Evolutionary conservation across 371 early-diverging fungal genomes (phyloP), one percentile per base, ranked within the genome.

Genomic region (Fennellomyces sp.): DNA sequence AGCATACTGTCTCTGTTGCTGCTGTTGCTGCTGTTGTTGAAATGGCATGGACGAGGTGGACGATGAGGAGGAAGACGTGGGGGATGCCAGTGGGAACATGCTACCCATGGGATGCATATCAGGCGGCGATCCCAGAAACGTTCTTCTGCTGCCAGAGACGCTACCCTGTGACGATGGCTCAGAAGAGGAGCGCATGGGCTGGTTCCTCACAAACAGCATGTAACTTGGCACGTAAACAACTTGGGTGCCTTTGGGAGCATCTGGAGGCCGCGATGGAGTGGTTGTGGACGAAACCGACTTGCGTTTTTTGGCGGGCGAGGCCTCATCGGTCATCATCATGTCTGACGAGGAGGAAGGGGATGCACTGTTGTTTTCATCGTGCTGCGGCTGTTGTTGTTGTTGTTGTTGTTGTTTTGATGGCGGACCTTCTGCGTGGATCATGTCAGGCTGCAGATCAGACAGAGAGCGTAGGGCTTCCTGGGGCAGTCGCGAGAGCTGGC

Each of bases 31-130:
- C 26, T 59, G 70, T 35, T 25, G 58, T 28, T 52, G 63, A 38
- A 74, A 72, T 21, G 70, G 68, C 52, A 75, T 55, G 11, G 75
- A 70, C 0, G 70, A 70, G 2, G 77, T 63, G 2, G 77, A 66
- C 2, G 73, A 71, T 1, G 75, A 70, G 0, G 79, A 70, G 3
- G 79, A 75, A 0, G 75, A 72, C 8, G 78, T 72, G 11, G 78
- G 76, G 0, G 77, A 76, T 27, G 72, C 61, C 19, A 72, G 52
- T 2, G 70, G 56, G 48, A 68, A 69, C 38, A 59, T 38, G 26
- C 26, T 47, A 23, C 35, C 35, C 21, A 29, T 31, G 57, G 63
- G 23, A 52, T 45, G 52, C 19, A 33, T 31, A 21, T 60, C 60
- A 21, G 56, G 42, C 21, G 64, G 52, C 7, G 64, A 63, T 15